These are phyloP conservation scores for Candida koratica DNA, from an alignment of 805 yeast genomes.

Conservation along the genomic window DNA sequence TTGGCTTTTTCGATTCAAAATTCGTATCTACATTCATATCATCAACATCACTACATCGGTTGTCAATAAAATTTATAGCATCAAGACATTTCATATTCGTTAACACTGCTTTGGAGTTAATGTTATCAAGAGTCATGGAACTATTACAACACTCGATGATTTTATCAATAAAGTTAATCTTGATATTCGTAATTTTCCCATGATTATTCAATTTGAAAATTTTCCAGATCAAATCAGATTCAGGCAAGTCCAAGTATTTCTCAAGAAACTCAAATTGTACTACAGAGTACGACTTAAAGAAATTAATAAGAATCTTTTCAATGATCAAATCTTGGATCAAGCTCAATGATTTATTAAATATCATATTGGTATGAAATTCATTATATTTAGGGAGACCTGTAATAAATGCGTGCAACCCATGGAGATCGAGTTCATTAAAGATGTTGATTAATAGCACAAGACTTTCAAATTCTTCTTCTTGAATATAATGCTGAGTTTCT, in stretches of 20 bases:
- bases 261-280: conserved; percentile 26
- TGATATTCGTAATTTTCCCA: conserved; percentile 27
- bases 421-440: conserved; percentile 29
- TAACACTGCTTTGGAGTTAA: conserved; percentile 17
- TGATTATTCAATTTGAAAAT: conserved; percentile 25
- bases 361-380: conserved; percentile 26
- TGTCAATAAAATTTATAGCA: conserved; percentile 12
- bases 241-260: conserved; percentile 17
- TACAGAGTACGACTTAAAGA: conserved; percentile 28
- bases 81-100: conserved; percentile 23
- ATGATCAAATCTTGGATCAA: conserved; percentile 29
- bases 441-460: conserved; percentile 27
- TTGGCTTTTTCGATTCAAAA: neutral
- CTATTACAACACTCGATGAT: conserved; percentile 7
- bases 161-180: conserved; percentile 27
- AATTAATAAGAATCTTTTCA: conserved; percentile 27
- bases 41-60: conserved; percentile 1
- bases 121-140: conserved; percentile 3
- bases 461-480: conserved; percentile 25
- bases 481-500: conserved; percentile 56
- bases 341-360: conserved; percentile 25
- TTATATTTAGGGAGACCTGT: conserved; percentile 14
- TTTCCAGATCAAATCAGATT: conserved; percentile 24
- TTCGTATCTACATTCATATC: conserved; percentile 10
- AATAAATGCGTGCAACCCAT: conserved; percentile 13